phyloP scores from a whole-genome alignment of 768 basidiomycete species.

The Pleurotus pulmonarius region DNA sequence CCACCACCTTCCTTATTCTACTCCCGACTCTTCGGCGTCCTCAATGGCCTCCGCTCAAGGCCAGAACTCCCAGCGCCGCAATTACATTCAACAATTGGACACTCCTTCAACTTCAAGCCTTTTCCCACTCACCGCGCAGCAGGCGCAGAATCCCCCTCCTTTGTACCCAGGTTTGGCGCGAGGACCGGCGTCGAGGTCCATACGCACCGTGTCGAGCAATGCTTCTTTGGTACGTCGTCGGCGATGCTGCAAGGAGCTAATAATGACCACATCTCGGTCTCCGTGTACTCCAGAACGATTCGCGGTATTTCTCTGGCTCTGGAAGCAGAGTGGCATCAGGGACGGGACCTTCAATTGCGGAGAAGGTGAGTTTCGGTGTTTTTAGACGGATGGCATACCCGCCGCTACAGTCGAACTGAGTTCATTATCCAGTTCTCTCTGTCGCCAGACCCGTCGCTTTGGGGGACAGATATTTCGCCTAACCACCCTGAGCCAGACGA shows the following conservation, averaged over 20 bases:
- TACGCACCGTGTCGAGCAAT: slow-evolving; percentile 35
- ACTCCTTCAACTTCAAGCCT: slow-evolving; percentile 53
- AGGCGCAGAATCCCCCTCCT: slow-evolving; percentile 14
- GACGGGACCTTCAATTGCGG: slow-evolving; percentile 44
- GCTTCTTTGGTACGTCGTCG: slow-evolving; percentile 35
- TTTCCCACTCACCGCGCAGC: slow-evolving; percentile 27
- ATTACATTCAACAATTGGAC: slow-evolving; percentile 33
- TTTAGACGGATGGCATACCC: slow-evolving; percentile 4
- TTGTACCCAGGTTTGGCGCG: slow-evolving; percentile 42
- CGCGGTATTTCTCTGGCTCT: slow-evolving; percentile 31
- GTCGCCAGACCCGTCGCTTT: slow-evolving; percentile 66
- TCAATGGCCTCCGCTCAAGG: slow-evolving; percentile 9
- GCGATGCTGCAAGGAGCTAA: slow-evolving; percentile 4
- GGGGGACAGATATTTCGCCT: slow-evolving; percentile 66
- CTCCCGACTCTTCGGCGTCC: slow-evolving; percentile 9
- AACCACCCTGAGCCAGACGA: slow-evolving; percentile 61
- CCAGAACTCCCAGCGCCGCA: slow-evolving; percentile 37
- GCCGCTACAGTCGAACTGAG: not conserved
- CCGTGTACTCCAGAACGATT: slow-evolving; percentile 28
- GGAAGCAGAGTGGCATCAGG: slow-evolving; percentile 18
- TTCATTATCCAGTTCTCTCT: slow-evolving; percentile 56
- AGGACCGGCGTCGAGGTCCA: slow-evolving; percentile 24
- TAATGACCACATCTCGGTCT: not conserved
- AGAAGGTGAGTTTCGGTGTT: slow-evolving; percentile 40
- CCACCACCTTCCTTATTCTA: slow-evolving; percentile 11